Evolutionary conservation across 2,329 filamentous ascomycete species (phyloP).

Genomic region (Lasiodiplodia citricola): DNA sequence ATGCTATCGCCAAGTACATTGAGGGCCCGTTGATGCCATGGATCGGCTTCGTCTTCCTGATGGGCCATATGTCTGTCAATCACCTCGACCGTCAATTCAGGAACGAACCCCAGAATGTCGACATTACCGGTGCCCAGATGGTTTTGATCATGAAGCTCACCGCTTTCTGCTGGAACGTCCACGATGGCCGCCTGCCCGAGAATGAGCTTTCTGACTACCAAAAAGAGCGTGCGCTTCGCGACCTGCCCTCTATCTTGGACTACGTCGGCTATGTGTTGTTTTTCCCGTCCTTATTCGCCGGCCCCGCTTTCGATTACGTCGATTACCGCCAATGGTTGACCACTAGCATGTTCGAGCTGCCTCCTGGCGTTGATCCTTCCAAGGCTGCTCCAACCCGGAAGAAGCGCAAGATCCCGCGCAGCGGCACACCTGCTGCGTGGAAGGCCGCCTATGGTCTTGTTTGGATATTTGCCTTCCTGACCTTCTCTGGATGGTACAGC

Average conservation of each 20-base stretch:
- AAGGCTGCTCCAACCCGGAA: constrained; percentile 86
- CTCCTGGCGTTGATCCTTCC: constrained; percentile 77
- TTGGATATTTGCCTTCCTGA: constrained; percentile 81
- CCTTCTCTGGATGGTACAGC: constrained; percentile 71
- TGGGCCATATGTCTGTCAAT: constrained; percentile 92
- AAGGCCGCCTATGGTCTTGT: constrained; percentile 75
- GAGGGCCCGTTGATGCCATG: constrained; percentile 96
- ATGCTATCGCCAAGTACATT: constrained; percentile 81
- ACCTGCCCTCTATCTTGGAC: constrained; percentile 78
- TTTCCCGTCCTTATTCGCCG: constrained; percentile 88
- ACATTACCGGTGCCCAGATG: constrained; percentile 97
- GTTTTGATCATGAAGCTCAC: constrained; percentile 97
- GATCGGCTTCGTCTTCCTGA: constrained; percentile 90
- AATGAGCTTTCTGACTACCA: constrained; percentile 85
- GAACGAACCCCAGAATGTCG: constrained; percentile 69
- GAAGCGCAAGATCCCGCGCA: constrained; percentile 90
- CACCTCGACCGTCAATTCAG: constrained; percentile 82
- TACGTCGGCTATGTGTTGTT: constrained; percentile 91
- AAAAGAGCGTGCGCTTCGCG: constrained; percentile 75
- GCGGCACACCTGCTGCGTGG: constrained; percentile 79
- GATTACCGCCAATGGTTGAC: constrained; percentile 94
- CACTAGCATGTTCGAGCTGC: constrained; percentile 90
- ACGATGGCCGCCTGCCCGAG: constrained; percentile 82
- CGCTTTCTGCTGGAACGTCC: constrained; percentile 97
- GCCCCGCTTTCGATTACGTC: constrained; percentile 91